Evolutionary conservation across 176 grass and related monocot species (phyloP), one percentile per base, ranked within the genome.

Genomic region (Aegilops tauschii): DNA sequence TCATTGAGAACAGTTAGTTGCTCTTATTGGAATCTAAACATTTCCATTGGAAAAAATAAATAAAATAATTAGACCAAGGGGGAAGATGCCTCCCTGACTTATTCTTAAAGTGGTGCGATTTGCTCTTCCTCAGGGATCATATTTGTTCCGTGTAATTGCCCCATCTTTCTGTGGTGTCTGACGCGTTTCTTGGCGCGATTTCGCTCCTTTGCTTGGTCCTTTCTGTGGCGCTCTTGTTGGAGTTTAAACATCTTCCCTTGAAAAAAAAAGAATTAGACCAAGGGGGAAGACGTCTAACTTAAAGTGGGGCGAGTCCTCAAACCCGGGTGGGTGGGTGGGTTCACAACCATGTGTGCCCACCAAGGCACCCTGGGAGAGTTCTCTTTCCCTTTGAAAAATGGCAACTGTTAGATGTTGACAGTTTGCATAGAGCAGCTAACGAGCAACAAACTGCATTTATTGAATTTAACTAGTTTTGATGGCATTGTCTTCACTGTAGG

Each of bases 401-500:
- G 11, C 42, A 45, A 45, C 23, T 82, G 4, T 39, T 12, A 12
- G 27, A 56, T 61, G 36, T 61, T 61, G 36, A 35, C 61, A 50
- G 42, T 65, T 61, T 67, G 42, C 12, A 65, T 78, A 78, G 14
- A 75, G 4, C 18, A 80, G 37, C 34, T 61, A 80, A 23, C 23
- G 49, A 23, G 37, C 13, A 76, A 62, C 9, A 34, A 16, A 82
- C 37, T 28, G 50, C 76, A 44, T 31, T 52, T 79, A 27, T 30
- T 17, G 65, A 70, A 17, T 59, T 61, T 86, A 84, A 65, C 12
- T 78, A 32, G 47, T 23, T 44, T 31, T 85, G 6, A 40, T 85
- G 82, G 4, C 8, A 54, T 63, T 70, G 13, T 86, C 61, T 68
- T 82, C 35, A 68, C 72, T 80, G 47, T 66, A 94, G 88, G 92